Evolutionary conservation across 139 green algal species (phyloP), one percentile per base, ranked within the genome.

Genomic region (Edaphochlamys debaryana): DNA sequence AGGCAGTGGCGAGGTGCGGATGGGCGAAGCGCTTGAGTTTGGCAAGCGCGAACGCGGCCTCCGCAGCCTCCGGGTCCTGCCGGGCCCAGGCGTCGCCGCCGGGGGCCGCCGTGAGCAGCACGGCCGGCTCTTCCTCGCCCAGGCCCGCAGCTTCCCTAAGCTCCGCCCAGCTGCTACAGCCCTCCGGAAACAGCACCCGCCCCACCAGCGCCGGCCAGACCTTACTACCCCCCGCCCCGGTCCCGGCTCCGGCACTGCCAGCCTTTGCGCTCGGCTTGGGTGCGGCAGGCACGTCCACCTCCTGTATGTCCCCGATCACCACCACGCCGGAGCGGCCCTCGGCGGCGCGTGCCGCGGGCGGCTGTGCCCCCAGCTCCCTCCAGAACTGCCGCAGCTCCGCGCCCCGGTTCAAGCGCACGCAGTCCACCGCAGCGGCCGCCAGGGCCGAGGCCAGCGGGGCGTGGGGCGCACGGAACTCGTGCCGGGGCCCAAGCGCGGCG

Each of bases 311-410:
- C 1, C 42, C 76, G 42, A 82, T 34, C 42, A 82, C 76, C 30
- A 82, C 22, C 15, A 42, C 38, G 20, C 76, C 76, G 34, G 62
- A 42, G 40, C 67, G 45, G n/a, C 32, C 63, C 32, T 36, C 32
- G 0, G 76, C 32, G 0, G 76, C 76, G 11, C 76, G 62, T 3
- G 34, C 60, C 3, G 76, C 76, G 13, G 76, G 76, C 62, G 76
- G n/a, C 63, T 64, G 32, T 29, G 13, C 13, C 2, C 22, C 63
- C 1, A 73, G 63, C 22, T 29, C 19, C 32, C 27, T 2, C 76
- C 76, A 66, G 63, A 82, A 82, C 76, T 64, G n/a, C 32, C 32
- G 42, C 41, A 82, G 4, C 76, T 82, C 76, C 27, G 22, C 22
- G 34, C 23, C 8, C 30, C 76, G 63, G 42, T 82, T 52, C 25